These are phyloP conservation scores for Pezicula neosporulosa DNA, from an alignment of 2,329 filamentous ascomycete species.

Conservation along the genomic window DNA sequence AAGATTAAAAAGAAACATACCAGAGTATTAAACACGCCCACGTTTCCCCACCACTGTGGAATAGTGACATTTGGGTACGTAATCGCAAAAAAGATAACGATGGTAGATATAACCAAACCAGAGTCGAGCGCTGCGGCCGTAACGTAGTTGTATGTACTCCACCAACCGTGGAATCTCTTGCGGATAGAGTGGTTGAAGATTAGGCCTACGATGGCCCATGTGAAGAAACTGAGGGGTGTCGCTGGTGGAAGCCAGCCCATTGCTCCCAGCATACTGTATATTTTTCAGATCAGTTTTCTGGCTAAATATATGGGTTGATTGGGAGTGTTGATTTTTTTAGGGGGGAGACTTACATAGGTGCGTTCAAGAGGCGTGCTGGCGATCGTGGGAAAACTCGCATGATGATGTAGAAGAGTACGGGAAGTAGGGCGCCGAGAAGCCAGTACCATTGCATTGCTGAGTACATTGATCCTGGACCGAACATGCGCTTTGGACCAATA, in stretches of 20 bases:
- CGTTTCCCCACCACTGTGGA: slow-evolving; percentile 69
- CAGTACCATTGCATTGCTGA: slow-evolving; percentile 65
- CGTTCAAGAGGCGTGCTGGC: slow-evolving; percentile 54
- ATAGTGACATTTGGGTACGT: slow-evolving; percentile 58
- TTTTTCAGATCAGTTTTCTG: background rate
- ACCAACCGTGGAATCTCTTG: slow-evolving; percentile 62
- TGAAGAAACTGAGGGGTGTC: slow-evolving; percentile 69
- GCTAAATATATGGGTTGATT: too few species aligned
- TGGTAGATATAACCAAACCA: slow-evolving; percentile 62
- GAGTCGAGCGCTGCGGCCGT: slow-evolving; percentile 68
- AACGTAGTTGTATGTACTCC: slow-evolving; percentile 68
- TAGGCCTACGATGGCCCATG: slow-evolving; percentile 70
- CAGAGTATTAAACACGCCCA: slow-evolving; percentile 55
- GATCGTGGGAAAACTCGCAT: slow-evolving; percentile 57
- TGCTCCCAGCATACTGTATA: slow-evolving; percentile 29
- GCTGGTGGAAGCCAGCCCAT: slow-evolving; percentile 42
- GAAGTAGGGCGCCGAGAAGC: slow-evolving; percentile 51
- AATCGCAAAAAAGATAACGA: slow-evolving; percentile 69
- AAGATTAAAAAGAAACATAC: slow-evolving; percentile 23
- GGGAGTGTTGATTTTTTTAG: background rate
- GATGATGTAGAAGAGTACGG: slow-evolving; percentile 52
- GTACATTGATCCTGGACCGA: slow-evolving; percentile 61
- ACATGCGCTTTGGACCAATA: slow-evolving; percentile 61
- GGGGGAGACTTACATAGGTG: slow-evolving; percentile 31
- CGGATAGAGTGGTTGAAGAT: slow-evolving; percentile 67